These are phyloP conservation scores for Cudoniella acicularis DNA, from an alignment of 495 filamentous ascomycete species.

Conservation along the genomic window DNA sequence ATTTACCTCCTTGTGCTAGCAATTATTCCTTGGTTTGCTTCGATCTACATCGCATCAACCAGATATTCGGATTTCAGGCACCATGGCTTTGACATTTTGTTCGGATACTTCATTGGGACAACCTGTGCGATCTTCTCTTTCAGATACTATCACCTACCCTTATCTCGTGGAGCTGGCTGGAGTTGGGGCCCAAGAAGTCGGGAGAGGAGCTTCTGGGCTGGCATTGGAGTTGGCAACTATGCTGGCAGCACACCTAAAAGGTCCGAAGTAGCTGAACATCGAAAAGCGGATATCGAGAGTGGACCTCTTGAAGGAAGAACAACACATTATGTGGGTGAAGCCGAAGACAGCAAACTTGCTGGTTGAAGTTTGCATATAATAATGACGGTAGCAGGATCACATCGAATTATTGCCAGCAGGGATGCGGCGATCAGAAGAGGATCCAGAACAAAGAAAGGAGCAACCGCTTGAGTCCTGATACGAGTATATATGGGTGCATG, in stretches of 20 bases:
- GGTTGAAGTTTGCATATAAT: neutral
- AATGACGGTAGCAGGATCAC: constrained; percentile 2
- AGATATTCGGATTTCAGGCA: constrained; percentile 79
- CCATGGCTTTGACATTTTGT: constrained; percentile 85
- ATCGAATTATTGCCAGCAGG: neutral
- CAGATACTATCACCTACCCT: constrained; percentile 60
- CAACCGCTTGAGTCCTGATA: neutral
- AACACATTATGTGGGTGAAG: constrained; percentile 14
- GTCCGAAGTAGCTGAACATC: neutral
- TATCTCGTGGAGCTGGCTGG: constrained; percentile 57
- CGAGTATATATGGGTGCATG: neutral
- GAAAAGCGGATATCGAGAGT: constrained; percentile 4
- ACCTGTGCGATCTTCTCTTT: constrained; percentile 46
- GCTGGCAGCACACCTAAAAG: constrained; percentile 24
- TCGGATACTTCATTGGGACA: constrained; percentile 64
- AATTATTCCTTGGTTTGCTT: constrained; percentile 54
- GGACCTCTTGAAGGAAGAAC: neutral
- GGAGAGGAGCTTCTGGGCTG: constrained; percentile 56
- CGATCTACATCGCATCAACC: constrained; percentile 54
- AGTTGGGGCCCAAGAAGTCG: constrained; percentile 50
- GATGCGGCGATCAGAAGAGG: neutral
- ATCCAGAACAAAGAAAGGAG: neutral
- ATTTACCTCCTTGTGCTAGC: constrained; percentile 68
- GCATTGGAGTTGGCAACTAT: constrained; percentile 52
- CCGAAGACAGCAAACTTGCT: neutral